phyloP scores from a whole-genome alignment of 2,329 filamentous ascomycete species.

The Curvularia sp. region DNA sequence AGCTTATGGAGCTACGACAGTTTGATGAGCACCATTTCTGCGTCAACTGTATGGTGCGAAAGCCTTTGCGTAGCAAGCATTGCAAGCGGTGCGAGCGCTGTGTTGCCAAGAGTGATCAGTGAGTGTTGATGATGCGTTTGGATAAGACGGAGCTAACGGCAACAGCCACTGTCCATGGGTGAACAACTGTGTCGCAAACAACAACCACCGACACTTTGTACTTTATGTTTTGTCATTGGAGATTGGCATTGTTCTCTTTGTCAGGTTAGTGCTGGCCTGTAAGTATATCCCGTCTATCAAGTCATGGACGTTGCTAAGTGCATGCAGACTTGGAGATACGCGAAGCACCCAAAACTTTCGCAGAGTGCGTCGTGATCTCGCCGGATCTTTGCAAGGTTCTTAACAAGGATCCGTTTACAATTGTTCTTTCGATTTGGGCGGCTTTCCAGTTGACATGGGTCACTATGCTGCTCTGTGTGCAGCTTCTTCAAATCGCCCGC shows the following conservation, averaged over 20 bases:
- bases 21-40: slow-evolving; percentile 97
- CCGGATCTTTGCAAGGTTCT: slow-evolving; percentile 76
- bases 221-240: slow-evolving; percentile 84
- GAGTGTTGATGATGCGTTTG: slow-evolving; percentile 51
- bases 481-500: slow-evolving; percentile 88
- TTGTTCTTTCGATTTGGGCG: slow-evolving; percentile 80
- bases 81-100: slow-evolving; percentile 91
- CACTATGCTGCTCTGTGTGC: slow-evolving; percentile 93
- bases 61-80: slow-evolving; percentile 92
- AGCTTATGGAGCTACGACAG: slow-evolving; percentile 82
- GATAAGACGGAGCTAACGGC: slow-evolving; percentile 24
- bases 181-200: slow-evolving; percentile 92
- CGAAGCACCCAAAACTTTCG: slow-evolving; percentile 56
- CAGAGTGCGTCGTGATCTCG: slow-evolving; percentile 77
- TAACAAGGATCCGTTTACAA: slow-evolving; percentile 82
- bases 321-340: slow-evolving; percentile 68
- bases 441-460: slow-evolving; percentile 91
- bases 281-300: slow-evolving; percentile 44
- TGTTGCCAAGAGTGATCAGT: slow-evolving; percentile 97
- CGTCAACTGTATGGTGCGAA: slow-evolving; percentile 91
- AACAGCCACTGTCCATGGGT: slow-evolving; percentile 96
- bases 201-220: slow-evolving; percentile 96
- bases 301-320: slow-evolving; percentile 34
- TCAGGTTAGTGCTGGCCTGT: slow-evolving; percentile 78
- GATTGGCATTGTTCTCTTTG: slow-evolving; percentile 73